Percentiles rank a stretch among this genome's conserved stretches.
These are phyloP conservation scores for Schizophyllum commune DNA, from an alignment of 1,284 basidiomycete genomes.

Conservation along the genomic window DNA sequence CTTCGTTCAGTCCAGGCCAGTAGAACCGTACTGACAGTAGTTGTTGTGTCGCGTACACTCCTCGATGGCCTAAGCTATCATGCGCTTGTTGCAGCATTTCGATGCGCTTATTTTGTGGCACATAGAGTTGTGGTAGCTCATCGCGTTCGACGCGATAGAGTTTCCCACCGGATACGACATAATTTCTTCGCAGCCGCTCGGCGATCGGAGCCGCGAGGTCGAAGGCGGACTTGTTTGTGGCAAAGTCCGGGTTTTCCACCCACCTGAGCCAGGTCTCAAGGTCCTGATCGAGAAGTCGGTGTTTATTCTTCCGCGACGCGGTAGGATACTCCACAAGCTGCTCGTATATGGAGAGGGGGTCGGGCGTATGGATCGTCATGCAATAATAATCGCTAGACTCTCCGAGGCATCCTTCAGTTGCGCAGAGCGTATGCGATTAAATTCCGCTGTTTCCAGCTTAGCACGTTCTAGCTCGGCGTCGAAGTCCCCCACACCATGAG, in stretches of 20 bases:
- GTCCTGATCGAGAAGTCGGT: too few relatives aligned
- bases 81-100: slow-evolving; percentile 15
- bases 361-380: too few relatives aligned
- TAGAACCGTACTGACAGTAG: slow-evolving; percentile 12
- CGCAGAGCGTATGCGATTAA: too few relatives aligned
- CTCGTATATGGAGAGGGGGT: too few relatives aligned
- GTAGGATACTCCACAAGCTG: too few relatives aligned
- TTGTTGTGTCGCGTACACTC: slow-evolving; percentile 13
- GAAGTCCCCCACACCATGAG: not conserved
- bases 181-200: not conserved
- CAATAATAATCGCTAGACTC: not conserved
- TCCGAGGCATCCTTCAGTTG: not conserved
- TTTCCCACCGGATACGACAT: too few relatives aligned
- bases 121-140: slow-evolving; percentile 9
- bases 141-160: too few relatives aligned
- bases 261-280: too few relatives aligned
- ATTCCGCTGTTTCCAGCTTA: not conserved
- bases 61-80: slow-evolving; percentile 20
- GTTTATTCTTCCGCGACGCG: too few relatives aligned
- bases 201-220: too few relatives aligned
- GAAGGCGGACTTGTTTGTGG: too few relatives aligned
- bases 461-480: not conserved
- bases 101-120: slow-evolving; percentile 6
- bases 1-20: slow-evolving; percentile 14
- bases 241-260: too few relatives aligned